A percentile compares a stretch with the other conserved stretches of the same genome.
These are phyloP conservation scores for Cladosporium sp. DNA, from an alignment of 2,329 filamentous ascomycete genomes.

Conservation along the genomic window DNA sequence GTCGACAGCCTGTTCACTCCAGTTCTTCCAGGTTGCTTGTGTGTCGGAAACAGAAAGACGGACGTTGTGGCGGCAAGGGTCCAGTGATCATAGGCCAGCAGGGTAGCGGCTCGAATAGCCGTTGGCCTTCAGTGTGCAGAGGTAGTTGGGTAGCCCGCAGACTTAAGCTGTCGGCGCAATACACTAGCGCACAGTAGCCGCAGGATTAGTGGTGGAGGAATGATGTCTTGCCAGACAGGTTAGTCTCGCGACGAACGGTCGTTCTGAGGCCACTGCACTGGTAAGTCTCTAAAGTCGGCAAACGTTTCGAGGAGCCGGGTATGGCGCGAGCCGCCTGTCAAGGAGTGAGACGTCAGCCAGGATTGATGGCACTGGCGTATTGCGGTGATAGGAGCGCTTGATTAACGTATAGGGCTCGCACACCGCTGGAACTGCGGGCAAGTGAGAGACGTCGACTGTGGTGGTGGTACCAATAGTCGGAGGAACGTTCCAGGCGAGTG, in stretches of 20 bases:
- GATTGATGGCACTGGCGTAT: conserved; percentile 23
- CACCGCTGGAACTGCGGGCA: conserved; percentile 13
- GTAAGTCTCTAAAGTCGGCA: conserved; percentile 24
- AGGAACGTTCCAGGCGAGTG: conserved; percentile 13
- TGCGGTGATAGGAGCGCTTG: conserved; percentile 21
- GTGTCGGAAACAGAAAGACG: conserved; percentile 11
- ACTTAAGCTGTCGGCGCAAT: conserved; percentile 18
- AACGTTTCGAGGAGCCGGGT: conserved; percentile 24
- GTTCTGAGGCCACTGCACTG: conserved; percentile 26
- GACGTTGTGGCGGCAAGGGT: conserved; percentile 10
- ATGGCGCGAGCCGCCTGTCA: conserved; percentile 30
- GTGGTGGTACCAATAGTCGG: conserved; percentile 18
- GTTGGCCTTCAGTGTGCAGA: conserved; percentile 6
- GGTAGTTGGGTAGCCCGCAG: conserved; percentile 16
- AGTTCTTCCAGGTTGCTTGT: not conserved
- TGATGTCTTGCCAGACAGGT: conserved; percentile 23
- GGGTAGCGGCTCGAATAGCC: conserved; percentile 16
- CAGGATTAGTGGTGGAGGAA: conserved; percentile 24
- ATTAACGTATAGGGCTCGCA: conserved; percentile 14
- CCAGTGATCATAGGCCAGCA: conserved; percentile 9
- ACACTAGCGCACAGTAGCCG: conserved; percentile 14
- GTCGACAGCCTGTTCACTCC: not conserved
- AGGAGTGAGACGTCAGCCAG: conserved; percentile 25
- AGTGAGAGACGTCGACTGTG: conserved; percentile 6
- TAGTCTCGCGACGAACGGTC: conserved; percentile 22